Conservation (phyloP, 2,329 filamentous ascomycete species). For the Cladosporium sp. region DNA sequence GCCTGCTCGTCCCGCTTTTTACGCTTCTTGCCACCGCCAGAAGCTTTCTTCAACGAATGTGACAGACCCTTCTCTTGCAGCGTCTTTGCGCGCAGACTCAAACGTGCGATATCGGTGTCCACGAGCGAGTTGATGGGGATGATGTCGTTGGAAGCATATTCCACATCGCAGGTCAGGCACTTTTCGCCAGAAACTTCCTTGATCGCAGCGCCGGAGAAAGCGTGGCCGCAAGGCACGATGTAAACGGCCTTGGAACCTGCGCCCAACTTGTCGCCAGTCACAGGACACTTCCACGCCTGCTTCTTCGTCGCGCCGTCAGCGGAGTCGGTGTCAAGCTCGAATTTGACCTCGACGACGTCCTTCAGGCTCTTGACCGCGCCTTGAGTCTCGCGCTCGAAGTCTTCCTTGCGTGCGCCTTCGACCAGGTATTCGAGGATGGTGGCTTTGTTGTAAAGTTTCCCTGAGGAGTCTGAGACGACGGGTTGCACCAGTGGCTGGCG, state of each 20-base stretch:
- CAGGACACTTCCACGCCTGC: slow-evolving; percentile 78
- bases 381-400: slow-evolving; percentile 62
- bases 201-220: slow-evolving; percentile 83
- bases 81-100: slow-evolving; percentile 66
- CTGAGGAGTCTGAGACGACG: slow-evolving; percentile 80
- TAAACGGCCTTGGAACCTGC: slow-evolving; percentile 80
- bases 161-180: slow-evolving; percentile 67
- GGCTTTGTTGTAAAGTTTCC: slow-evolving; percentile 93
- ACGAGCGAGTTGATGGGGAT: slow-evolving; percentile 77
- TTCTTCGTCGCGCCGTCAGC: slow-evolving; percentile 29
- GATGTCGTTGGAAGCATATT: slow-evolving; percentile 72
- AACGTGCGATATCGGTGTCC: slow-evolving; percentile 66
- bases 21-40: slow-evolving; percentile 68
- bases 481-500: slow-evolving; percentile 70
- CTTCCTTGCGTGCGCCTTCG: slow-evolving; percentile 52
- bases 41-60: slow-evolving; percentile 82
- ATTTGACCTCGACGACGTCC: slow-evolving; percentile 84
- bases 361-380: slow-evolving; percentile 73
- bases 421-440: slow-evolving; percentile 72
- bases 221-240: slow-evolving; percentile 91
- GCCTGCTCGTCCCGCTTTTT: slow-evolving; percentile 57
- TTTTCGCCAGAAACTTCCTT: slow-evolving; percentile 60
- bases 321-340: slow-evolving; percentile 54
- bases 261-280: slow-evolving; percentile 84
- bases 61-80: slow-evolving; percentile 72